A percentile compares a stretch with the other conserved stretches of the same genome.
Conservation (phyloP, 345 rosid genomes). For the rapeseed (Brassica napus) region Da-Ae NC_063451.1:29150001-29150500, state of each 20-base stretch:
- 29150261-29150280: conserved; percentile 66
- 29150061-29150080: conserved; percentile 75
- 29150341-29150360: conserved; percentile 36
- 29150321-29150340: conserved; percentile 43
- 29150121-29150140: conserved; percentile 87
- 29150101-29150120: conserved; percentile 80
- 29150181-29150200: conserved; percentile 71
- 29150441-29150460: conserved; percentile 45
- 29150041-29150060: conserved; percentile 89
- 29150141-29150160: conserved; percentile 90
- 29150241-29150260: conserved; percentile 52
- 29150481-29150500: conserved; percentile 82
- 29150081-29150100: conserved; percentile 60
- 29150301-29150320: conserved; percentile 72
- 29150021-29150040: conserved; percentile 91
- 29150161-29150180: conserved; percentile 49
- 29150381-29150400: conserved; percentile 52
- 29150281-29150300: conserved; percentile 72
- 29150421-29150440: conserved; percentile 65
- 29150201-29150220: conserved; percentile 83
- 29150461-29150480: conserved; percentile 73
- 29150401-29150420: conserved; percentile 57
- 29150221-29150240: conserved; percentile 58
- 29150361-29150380: conserved; percentile 56
- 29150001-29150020: conserved; percentile 64